Base-by-base conservation (phyloP, 306 rosid species). In the Bauhinia variegata region DNA sequence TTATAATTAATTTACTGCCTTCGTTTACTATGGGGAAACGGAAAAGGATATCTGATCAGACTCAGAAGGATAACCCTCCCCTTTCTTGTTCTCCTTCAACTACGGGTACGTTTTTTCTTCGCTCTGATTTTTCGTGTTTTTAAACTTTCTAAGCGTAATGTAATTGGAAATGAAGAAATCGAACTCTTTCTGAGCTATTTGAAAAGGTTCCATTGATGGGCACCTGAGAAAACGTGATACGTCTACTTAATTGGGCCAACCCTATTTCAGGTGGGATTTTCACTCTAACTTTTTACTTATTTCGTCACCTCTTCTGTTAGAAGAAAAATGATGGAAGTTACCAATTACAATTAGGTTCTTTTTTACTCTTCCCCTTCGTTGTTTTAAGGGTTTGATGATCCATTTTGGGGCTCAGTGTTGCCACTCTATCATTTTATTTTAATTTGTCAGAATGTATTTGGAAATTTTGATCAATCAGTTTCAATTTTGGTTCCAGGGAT, bases 1-100 rank as follows among this genome's bases (percentile, higher is more conserved):
- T 15, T 51, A 38, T 59, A 11, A 31, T 53, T 17, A 16, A 28
- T 67, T 44, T 10, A 23, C 36, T 23, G 4, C 15, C 59, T 15
- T 7, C 31, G 12, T 30, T 42, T 61, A n/a, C 73, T 2, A 84
- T 84, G 92, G 86, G 86, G 34, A 89, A 85, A 79, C 74, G 82
- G 53, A 91, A 88, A 80, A 87, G 82, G 54, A 68, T 63, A 61
- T 81, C 85, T 70, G 83, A 88, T 80, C 92, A 75, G 28, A 48
- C 58, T 54, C 78, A 77, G 14, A 66, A 60, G 71, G 80, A 86
- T 62, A 84, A 64, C 44, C 83, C 50, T 32, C 79, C 82, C 19
- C 38, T 32, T 60, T 60, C 61, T 0, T 62, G 75, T 82, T 74
- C 81, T 61, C 68, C 71, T 63, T 59, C 88, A 38, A 18, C 88